Evolutionary conservation across 1,139 yeast species (phyloP).

Genomic region (Nakaseomyces kungkrabaensis): DNA sequence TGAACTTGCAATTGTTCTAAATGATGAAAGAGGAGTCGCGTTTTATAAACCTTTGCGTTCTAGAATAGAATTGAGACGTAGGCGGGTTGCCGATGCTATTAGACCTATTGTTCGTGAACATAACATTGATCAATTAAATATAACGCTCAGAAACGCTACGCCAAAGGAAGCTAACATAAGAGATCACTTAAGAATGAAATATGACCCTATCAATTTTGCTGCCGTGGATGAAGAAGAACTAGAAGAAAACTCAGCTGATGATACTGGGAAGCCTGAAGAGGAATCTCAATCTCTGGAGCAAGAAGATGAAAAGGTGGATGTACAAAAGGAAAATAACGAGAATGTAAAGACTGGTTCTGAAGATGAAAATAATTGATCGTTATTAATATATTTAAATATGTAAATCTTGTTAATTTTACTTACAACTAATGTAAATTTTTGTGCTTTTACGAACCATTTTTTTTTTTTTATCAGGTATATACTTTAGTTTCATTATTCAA

Average conservation of each 20-base stretch:
- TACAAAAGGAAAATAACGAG: background rate
- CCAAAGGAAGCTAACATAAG: constrained; percentile 27
- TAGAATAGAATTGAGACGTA: constrained; percentile 70
- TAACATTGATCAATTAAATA: constrained; percentile 32
- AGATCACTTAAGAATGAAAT: constrained; percentile 29
- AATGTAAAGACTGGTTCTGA: constrained; percentile 1
- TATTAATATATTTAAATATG: too few relatives aligned
- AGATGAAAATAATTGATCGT: background rate
- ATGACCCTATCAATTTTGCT: constrained; percentile 31
- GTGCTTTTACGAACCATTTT: too few relatives aligned
- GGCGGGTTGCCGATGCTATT: constrained; percentile 51
- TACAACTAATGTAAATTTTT: too few relatives aligned
- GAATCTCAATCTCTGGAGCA: background rate
- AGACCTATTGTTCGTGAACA: constrained; percentile 34
- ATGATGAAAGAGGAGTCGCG: constrained; percentile 48
- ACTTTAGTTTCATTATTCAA: too few relatives aligned
- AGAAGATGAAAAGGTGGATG: background rate
- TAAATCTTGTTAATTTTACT: too few relatives aligned
- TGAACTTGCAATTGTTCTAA: constrained; percentile 48
- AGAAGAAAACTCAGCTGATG: constrained; percentile 9
- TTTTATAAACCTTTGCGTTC: constrained; percentile 72
- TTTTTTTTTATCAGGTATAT: too few relatives aligned
- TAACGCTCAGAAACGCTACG: constrained; percentile 27
- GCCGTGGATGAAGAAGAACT: constrained; percentile 31
- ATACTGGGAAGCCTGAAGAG: background rate